Evolutionary conservation across 306 rosid species (phyloP).

Genomic region (Canavalia ensiformis): DNA sequence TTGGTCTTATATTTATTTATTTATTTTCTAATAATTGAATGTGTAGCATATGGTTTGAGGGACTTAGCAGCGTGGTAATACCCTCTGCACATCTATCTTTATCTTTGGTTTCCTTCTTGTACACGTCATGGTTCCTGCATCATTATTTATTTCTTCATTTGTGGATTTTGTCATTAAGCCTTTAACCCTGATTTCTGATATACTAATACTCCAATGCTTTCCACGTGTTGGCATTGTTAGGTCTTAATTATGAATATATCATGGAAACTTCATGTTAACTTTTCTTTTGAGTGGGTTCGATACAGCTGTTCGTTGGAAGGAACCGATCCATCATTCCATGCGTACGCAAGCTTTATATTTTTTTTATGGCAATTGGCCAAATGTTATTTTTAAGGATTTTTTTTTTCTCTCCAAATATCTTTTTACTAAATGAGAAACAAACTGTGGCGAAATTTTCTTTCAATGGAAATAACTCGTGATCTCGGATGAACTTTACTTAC

Average conservation of each 20-base stretch:
- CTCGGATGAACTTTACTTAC: background rate
- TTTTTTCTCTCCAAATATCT: background rate
- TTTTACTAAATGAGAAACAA: too few species aligned
- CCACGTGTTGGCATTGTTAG: background rate
- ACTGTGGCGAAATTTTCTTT: too few species aligned
- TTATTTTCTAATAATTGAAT: too few species aligned
- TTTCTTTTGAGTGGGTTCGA: background rate
- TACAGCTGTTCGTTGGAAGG: slow-evolving; percentile 20
- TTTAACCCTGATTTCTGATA: background rate
- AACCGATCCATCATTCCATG: background rate
- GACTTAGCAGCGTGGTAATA: too few species aligned
- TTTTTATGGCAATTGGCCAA: background rate
- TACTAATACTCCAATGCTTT: background rate
- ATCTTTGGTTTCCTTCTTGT: too few species aligned
- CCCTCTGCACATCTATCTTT: too few species aligned
- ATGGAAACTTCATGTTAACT: background rate
- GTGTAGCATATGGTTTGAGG: too few species aligned
- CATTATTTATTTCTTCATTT: background rate
- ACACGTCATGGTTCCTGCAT: too few species aligned
- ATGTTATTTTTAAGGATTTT: background rate
- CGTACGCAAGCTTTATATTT: background rate
- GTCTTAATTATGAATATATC: background rate
- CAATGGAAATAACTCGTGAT: background rate
- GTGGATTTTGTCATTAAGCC: background rate
- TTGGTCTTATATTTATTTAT: too few species aligned